Percentiles rank a stretch among this genome's conserved stretches.
Conservation (phyloP, 306 rosid genomes). For the Hippophae gyantsensis region DNA sequence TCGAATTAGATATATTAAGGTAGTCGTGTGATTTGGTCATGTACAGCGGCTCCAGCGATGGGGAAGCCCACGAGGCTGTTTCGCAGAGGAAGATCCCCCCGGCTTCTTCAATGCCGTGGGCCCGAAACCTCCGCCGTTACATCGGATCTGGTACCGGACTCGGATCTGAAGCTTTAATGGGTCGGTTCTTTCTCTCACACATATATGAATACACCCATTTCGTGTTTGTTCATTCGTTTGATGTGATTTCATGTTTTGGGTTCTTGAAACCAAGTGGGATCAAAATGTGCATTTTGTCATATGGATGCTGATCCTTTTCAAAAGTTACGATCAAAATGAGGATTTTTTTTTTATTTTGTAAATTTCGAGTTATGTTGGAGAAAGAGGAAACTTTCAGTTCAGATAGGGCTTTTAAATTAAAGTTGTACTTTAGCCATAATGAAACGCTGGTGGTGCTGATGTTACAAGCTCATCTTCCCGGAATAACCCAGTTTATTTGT, state of each 20-base stretch:
- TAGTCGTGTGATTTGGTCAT: constrained; percentile 25
- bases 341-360: background rate
- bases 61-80: constrained; percentile 71
- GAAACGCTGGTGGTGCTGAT: background rate
- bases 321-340: background rate
- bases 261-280: too few species aligned
- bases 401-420: background rate
- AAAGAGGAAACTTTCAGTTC: background rate
- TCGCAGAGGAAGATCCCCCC: constrained; percentile 79
- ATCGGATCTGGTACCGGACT: constrained; percentile 89
- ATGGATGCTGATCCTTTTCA: background rate
- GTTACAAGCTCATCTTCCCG: background rate
- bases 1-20: too few species aligned
- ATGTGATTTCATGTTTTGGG: constrained; percentile 1
- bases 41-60: constrained; percentile 93
- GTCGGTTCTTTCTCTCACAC: constrained; percentile 23
- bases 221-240: background rate
- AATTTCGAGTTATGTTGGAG: background rate
- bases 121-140: constrained; percentile 77
- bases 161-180: constrained; percentile 96
- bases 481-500: too few species aligned
- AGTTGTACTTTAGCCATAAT: background rate
- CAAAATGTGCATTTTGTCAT: too few species aligned
- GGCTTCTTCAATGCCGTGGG: constrained; percentile 92
- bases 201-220: background rate